These are phyloP conservation scores for Wickerhamomyces chambardii DNA, from an alignment of 805 yeast genomes.

Conservation along the genomic window DNA sequence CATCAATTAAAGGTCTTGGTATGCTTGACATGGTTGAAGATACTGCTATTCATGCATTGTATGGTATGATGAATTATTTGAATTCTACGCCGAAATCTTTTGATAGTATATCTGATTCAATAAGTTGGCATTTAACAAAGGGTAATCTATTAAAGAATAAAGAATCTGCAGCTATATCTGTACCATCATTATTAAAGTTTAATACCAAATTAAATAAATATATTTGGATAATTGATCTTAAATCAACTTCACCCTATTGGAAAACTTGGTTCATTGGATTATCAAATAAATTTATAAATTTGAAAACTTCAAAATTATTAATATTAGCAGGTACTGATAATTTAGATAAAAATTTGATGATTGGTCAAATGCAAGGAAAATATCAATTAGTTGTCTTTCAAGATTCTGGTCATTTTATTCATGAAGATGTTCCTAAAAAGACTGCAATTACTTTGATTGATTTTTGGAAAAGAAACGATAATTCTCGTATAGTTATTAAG, in stretches of 20 bases:
- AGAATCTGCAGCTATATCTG: constrained; percentile 64
- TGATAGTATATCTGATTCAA: constrained; percentile 41
- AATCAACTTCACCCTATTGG: constrained; percentile 65
- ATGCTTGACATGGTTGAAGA: constrained; percentile 94
- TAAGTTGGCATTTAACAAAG: constrained; percentile 73
- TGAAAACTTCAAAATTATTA: constrained; percentile 57
- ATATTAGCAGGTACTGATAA: constrained; percentile 86
- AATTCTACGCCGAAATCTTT: constrained; percentile 57
- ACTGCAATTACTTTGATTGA: constrained; percentile 45
- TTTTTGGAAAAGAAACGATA: constrained; percentile 34
- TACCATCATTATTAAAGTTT: constrained; percentile 52
- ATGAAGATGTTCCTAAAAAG: constrained; percentile 77
- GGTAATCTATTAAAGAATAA: constrained; percentile 39
- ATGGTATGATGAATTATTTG: constrained; percentile 60
- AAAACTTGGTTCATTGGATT: constrained; percentile 69
- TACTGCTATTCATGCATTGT: constrained; percentile 66
- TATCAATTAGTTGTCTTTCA: constrained; percentile 81
- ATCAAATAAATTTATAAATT: constrained; percentile 41
- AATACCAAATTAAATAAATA: constrained; percentile 16
- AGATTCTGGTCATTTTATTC: constrained; percentile 89
- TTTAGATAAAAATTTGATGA: constrained; percentile 74
- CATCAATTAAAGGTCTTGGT: constrained; percentile 51
- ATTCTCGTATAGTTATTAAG: constrained; percentile 22
- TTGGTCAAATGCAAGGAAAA: constrained; percentile 98
- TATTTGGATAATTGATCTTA: constrained; percentile 60